A percentile compares a stretch with the other conserved stretches of the same genome.
Conservation (phyloP, 345 rosid genomes). For the rapeseed (Brassica napus) region DNA sequence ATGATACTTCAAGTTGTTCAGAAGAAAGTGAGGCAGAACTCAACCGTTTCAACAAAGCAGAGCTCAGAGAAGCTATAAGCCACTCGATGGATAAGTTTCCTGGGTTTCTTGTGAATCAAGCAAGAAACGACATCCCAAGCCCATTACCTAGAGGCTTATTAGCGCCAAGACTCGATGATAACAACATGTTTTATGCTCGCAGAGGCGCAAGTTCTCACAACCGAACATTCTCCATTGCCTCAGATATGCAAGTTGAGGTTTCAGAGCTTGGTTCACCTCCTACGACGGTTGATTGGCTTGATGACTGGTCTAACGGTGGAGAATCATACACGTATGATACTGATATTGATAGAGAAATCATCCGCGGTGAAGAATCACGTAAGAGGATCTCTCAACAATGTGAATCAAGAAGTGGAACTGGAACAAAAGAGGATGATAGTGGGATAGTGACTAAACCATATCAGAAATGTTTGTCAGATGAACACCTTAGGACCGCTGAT, state of each 20-base stretch:
- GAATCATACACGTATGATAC: constrained; percentile 63
- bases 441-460: not conserved
- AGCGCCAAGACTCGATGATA: constrained; percentile 47
- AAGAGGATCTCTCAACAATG: constrained; percentile 9
- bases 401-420: constrained; percentile 28
- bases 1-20: constrained; percentile 39
- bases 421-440: constrained; percentile 16
- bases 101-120: constrained; percentile 28
- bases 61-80: constrained; percentile 38
- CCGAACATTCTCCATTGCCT: constrained; percentile 71
- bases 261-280: constrained; percentile 87
- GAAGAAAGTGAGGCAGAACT: constrained; percentile 40
- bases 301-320: constrained; percentile 57
- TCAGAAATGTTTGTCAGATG: constrained; percentile 1
- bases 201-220: constrained; percentile 27
- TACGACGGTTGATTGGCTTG: constrained; percentile 51
- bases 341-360: constrained; percentile 54
- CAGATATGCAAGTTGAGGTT: constrained; percentile 95
- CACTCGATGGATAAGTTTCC: constrained; percentile 33
- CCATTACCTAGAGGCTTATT: constrained; percentile 46
- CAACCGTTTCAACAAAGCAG: constrained; percentile 21
- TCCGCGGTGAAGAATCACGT: constrained; percentile 22
- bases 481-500: not conserved
- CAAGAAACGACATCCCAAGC: constrained; percentile 37
- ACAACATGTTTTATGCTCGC: constrained; percentile 35